phyloP scores from a whole-genome alignment of 257 asterid genomes.

The Linaria vulgaris region DNA sequence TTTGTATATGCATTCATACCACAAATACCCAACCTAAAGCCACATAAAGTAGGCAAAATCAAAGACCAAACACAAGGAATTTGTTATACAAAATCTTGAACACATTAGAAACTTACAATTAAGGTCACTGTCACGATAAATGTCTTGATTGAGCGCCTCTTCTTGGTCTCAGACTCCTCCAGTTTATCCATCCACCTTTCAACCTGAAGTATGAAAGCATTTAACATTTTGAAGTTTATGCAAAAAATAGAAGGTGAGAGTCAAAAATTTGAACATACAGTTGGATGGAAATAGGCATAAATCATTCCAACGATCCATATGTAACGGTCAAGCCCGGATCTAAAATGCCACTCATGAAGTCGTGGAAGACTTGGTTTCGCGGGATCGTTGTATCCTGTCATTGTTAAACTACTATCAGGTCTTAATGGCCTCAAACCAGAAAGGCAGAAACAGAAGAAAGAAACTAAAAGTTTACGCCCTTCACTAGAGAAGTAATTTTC shows the following conservation, averaged over 20 bases:
- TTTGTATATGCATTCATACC: slow-evolving; percentile 90
- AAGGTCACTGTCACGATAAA: slow-evolving; percentile 51
- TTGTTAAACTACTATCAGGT: slow-evolving; percentile 26
- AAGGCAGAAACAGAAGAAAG: slow-evolving; percentile 8
- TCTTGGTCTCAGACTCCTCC: slow-evolving; percentile 78
- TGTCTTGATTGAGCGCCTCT: slow-evolving; percentile 71
- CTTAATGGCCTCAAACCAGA: slow-evolving; percentile 15
- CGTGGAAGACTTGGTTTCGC: slow-evolving; percentile 89
- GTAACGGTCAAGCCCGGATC: slow-evolving; percentile 91
- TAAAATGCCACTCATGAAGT: slow-evolving; percentile 92
- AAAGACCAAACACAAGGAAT: slow-evolving; percentile 6
- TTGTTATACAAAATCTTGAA: background rate
- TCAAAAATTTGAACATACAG: slow-evolving; percentile 40
- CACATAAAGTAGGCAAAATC: slow-evolving; percentile 19
- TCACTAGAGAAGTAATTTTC: background rate
- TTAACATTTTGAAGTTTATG: slow-evolving; percentile 22
- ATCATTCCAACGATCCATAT: slow-evolving; percentile 89
- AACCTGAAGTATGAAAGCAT: slow-evolving; percentile 45
- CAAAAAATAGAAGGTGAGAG: slow-evolving; percentile 4
- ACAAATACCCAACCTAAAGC: slow-evolving; percentile 60
- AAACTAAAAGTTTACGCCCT: slow-evolving; percentile 19
- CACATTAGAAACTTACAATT: slow-evolving; percentile 46
- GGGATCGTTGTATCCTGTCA: slow-evolving; percentile 85
- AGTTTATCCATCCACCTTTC: slow-evolving; percentile 97
- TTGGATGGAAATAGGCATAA: slow-evolving; percentile 81